Evolutionary conservation across 75 land plant genomes (phyloP).

Genomic region (Cupressus sempervirens): DNA sequence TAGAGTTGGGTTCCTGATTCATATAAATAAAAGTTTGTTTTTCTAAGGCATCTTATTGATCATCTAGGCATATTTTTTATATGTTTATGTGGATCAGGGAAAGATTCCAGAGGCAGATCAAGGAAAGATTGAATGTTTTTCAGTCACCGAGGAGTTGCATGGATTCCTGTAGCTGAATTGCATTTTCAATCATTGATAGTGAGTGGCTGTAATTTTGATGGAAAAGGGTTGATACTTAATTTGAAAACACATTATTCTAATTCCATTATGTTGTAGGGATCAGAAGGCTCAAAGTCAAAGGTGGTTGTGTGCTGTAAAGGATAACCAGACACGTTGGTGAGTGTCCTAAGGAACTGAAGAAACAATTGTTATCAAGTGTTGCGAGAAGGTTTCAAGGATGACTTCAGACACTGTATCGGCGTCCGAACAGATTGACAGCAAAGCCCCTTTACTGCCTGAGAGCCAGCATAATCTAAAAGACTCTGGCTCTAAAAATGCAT

Average conservation of each 20-base stretch:
- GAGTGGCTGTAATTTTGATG: background rate
- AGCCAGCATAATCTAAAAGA: background rate
- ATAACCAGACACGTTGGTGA: background rate
- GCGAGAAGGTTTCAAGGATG: background rate
- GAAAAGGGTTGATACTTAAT: background rate
- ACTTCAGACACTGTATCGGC: background rate
- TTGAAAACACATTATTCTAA: background rate
- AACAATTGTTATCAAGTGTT: constrained; percentile 1
- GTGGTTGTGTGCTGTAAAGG: background rate
- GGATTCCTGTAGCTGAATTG: background rate
- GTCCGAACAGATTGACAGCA: background rate
- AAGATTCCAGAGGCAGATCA: background rate
- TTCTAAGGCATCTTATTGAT: background rate
- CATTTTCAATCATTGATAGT: background rate
- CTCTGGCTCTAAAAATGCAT: background rate
- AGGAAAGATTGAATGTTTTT: background rate
- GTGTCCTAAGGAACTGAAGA: background rate
- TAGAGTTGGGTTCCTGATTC: background rate
- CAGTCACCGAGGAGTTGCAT: background rate
- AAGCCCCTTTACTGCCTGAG: background rate
- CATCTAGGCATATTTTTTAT: background rate
- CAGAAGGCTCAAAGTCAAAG: background rate
- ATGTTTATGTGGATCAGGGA: background rate
- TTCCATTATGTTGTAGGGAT: background rate
- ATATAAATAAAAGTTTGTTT: background rate